Percentiles rank a stretch among this genome's conserved stretches.
Evolutionary conservation across 305 asterid genomes (phyloP).

Genomic region (Galium porrigens): DNA sequence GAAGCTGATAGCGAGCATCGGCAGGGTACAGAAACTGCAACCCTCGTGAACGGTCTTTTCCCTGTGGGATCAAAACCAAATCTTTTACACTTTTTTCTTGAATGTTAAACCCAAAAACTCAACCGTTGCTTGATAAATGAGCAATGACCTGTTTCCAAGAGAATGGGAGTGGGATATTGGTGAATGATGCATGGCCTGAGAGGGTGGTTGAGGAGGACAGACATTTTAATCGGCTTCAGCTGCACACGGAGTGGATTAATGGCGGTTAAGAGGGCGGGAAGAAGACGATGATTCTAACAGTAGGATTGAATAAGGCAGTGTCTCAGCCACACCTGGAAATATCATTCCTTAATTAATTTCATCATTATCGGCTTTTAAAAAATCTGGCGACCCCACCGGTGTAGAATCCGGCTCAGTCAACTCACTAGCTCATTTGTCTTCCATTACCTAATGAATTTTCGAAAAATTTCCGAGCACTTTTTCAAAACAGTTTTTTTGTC

Average conservation of each 20-base stretch:
- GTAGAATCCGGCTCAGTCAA: not conserved
- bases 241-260: not conserved
- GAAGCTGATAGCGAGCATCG: conserved; percentile 37
- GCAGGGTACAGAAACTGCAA: conserved; percentile 23
- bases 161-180: not conserved
- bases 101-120: no score
- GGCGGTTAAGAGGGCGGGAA: not conserved
- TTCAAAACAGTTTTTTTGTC: no score
- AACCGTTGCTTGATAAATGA: not conserved
- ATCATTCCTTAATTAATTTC: not conserved
- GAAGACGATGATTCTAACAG: not conserved
- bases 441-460: no score
- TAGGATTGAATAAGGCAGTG: not conserved
- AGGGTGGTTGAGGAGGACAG: conserved; percentile 10
- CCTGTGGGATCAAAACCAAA: conserved; percentile 19
- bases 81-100: not conserved
- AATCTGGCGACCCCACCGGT: not conserved
- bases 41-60: conserved; percentile 22
- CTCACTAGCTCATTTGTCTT: no score
- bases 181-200: conserved; percentile 10
- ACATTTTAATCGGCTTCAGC: not conserved
- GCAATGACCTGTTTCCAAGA: conserved; percentile 2
- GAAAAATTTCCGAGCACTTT: no score
- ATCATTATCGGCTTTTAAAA: not conserved
- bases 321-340: conserved; percentile 9